A percentile compares a stretch with the other conserved stretches of the same genome.
Conservation (phyloP, 2,329 filamentous ascomycete genomes). For the Gnomoniopsis sp. region DNA sequence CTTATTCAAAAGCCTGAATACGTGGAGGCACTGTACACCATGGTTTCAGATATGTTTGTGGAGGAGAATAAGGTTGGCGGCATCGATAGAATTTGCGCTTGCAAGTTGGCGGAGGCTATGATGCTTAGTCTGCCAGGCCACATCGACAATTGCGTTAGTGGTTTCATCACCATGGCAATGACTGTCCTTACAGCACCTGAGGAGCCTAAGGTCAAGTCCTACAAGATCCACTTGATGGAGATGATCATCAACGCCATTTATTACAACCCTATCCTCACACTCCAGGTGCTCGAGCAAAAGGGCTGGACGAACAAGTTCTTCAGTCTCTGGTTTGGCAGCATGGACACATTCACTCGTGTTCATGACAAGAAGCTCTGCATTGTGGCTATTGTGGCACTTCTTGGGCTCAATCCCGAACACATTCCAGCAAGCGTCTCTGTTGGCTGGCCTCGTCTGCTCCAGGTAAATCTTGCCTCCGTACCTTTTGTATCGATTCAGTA, state of each 20-base stretch:
- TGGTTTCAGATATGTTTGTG: constrained; percentile 93
- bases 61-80: constrained; percentile 91
- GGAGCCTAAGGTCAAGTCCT: constrained; percentile 85
- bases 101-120: constrained; percentile 91
- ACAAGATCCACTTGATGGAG: constrained; percentile 95
- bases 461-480: constrained; percentile 32
- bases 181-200: constrained; percentile 63
- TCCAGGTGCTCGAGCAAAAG: constrained; percentile 85
- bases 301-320: constrained; percentile 99
- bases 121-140: constrained; percentile 91
- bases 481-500: not conserved
- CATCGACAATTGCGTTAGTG: constrained; percentile 82
- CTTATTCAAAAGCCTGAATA: constrained; percentile 82
- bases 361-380: constrained; percentile 99
- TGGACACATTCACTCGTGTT: constrained; percentile 87
- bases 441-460: constrained; percentile 89
- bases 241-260: constrained; percentile 98
- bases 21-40: constrained; percentile 82
- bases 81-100: constrained; percentile 93
- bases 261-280: constrained; percentile 84
- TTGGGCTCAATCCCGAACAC: constrained; percentile 74
- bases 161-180: constrained; percentile 91
- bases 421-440: constrained; percentile 91
- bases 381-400: constrained; percentile 81
- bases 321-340: constrained; percentile 95